These are phyloP conservation scores for Candida montana DNA, from an alignment of 805 yeast genomes.

Conservation along the genomic window DNA sequence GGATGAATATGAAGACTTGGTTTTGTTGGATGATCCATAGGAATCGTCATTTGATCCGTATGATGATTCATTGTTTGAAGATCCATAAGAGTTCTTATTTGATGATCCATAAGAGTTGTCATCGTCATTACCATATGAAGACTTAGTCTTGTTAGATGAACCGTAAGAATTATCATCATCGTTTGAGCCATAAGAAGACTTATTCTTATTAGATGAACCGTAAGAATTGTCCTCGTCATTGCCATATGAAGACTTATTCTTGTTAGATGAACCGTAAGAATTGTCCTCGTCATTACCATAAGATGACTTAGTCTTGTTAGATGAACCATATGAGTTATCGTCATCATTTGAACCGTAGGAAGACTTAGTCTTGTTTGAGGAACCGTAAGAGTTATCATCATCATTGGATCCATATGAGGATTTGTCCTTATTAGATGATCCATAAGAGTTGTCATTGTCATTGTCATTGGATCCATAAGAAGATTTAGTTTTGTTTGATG, in stretches of 20 bases:
- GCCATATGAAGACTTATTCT: not conserved
- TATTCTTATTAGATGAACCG: not conserved
- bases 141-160: no score
- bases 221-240: not conserved
- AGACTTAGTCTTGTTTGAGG: constrained; percentile 7
- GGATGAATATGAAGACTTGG: no score
- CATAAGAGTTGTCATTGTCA: not conserved
- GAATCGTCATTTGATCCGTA: not conserved
- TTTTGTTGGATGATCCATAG: no score
- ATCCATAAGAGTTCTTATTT: constrained; percentile 2
- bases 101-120: constrained; percentile 22
- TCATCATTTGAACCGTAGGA: not conserved
- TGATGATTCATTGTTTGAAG: not conserved
- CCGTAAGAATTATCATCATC: not conserved
- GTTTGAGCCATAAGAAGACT: not conserved
- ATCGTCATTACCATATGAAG: no score
- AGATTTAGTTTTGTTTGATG: constrained; percentile 2
- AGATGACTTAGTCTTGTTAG: constrained; percentile 6
- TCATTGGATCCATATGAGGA: not conserved
- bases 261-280: constrained; percentile 17
- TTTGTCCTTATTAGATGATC: constrained; percentile 8
- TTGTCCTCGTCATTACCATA: no score
- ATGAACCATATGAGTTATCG: not conserved
- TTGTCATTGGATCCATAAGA: not conserved
- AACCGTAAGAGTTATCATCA: constrained; percentile 13